Conservation (phyloP, 257 asterid species). For the Verbena officinalis region DNA sequence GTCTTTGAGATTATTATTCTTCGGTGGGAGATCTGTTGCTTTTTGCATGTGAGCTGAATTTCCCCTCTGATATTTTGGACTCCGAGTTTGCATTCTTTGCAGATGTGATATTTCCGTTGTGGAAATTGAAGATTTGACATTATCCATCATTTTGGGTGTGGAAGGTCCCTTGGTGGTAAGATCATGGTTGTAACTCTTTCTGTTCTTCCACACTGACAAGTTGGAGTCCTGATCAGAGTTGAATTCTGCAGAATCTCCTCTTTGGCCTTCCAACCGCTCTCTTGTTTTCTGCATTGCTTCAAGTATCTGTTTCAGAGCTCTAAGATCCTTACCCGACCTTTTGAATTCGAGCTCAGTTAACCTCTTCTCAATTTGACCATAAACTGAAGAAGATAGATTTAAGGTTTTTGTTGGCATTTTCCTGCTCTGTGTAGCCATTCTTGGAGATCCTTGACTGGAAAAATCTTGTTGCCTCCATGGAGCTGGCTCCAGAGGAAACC, state of each 20-base stretch:
- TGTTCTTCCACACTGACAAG: constrained; percentile 33
- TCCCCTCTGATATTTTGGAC: constrained; percentile 33
- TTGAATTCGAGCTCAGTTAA: constrained; percentile 75
- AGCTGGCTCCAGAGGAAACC: constrained; percentile 84
- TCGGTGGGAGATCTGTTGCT: constrained; percentile 43
- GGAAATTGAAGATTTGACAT: constrained; percentile 36
- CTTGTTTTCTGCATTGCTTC: constrained; percentile 84
- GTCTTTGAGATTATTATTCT: constrained; percentile 40
- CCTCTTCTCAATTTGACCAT: constrained; percentile 86
- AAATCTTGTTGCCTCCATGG: constrained; percentile 69
- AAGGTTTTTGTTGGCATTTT: constrained; percentile 40
- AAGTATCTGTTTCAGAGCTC: constrained; percentile 91
- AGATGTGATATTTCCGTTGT: constrained; percentile 35
- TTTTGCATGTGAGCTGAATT: constrained; percentile 42
- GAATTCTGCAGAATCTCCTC: constrained; percentile 40
- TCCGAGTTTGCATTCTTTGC: constrained; percentile 39
- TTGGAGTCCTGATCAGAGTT: constrained; percentile 33
- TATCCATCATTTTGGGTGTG: constrained; percentile 41
- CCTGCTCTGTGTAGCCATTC: constrained; percentile 40
- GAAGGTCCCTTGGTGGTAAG: constrained; percentile 37
- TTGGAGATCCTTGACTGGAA: constrained; percentile 45
- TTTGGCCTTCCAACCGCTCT: constrained; percentile 50
- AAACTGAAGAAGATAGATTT: constrained; percentile 59
- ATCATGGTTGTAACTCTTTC: constrained; percentile 32
- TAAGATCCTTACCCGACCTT: constrained; percentile 83